Percentiles rank a stretch among this genome's conserved stretches.
Conservation (phyloP, 441 rosid species). For the Cnidoscolus chayamansa region DNA sequence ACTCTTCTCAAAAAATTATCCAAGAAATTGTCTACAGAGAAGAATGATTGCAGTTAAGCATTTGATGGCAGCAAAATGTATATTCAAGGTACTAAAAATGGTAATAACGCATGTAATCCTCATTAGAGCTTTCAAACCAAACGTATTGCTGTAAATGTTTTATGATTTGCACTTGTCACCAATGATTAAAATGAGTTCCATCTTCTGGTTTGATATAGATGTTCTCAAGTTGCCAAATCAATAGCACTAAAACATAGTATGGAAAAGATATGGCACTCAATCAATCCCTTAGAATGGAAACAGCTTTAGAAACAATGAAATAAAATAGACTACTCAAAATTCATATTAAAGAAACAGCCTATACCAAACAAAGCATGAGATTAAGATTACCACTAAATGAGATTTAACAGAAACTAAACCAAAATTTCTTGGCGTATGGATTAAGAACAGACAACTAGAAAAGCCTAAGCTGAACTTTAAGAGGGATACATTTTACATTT, state of each 20-base stretch:
- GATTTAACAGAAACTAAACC: background rate
- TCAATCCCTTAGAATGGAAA: background rate
- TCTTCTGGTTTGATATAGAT: background rate
- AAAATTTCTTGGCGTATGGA: background rate
- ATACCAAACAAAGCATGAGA: background rate
- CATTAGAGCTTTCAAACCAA: background rate
- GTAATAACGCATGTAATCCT: background rate
- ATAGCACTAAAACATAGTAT: background rate
- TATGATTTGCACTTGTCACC: background rate
- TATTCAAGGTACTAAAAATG: background rate
- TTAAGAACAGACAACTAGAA: background rate
- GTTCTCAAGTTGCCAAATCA: background rate
- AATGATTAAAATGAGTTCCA: background rate
- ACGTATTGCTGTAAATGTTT: background rate
- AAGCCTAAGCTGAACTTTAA: background rate
- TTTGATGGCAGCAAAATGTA: background rate
- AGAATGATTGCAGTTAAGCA: background rate
- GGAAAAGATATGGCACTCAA: background rate
- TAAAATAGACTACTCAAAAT: background rate
- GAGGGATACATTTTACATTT: background rate
- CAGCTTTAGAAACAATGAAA: background rate
- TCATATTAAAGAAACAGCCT: background rate
- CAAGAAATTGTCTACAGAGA: background rate
- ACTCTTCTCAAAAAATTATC: conserved; percentile 5
- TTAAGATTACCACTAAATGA: background rate